Evolutionary conservation across 371 early-diverging fungal species (phyloP), one percentile per base, ranked within the genome.

Genomic region (Ordospora colligata): DNA sequence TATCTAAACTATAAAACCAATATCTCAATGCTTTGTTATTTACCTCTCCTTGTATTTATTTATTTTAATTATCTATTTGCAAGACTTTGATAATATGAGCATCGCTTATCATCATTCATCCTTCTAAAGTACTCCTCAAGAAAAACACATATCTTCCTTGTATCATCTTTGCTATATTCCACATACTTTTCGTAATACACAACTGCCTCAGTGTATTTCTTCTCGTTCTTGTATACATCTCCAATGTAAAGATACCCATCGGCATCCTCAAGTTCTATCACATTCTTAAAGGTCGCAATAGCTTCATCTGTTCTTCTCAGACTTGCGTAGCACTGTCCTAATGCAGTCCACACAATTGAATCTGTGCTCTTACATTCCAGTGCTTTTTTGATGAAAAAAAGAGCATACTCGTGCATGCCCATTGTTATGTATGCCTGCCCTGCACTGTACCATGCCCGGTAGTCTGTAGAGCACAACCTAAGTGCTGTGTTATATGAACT

Each of bases 361-460:
- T 71, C 80, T 43, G 64, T 58, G 52, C 72, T 76, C 79, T 89
- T 79, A 8, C 91, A 80, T 12, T 90, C 87, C 0, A 89, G 85
- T 2, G 93, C 90, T 32, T 89, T 86, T 78, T 89, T 87, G 81
- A 88, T 92, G 82, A 93, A 93, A 74, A 86, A 89, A n/a, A 90
- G 76, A 0, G 93, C 89, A 73, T 91, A 91, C 70, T 88, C 87
- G 19, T 88, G 87, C 84, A 92, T 87, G 42, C 87, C 88, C 32
- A 93, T 87, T 19, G 90, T 82, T 82, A 92, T 91, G 82, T 93
- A 93, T 0, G 91, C 89, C 73, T 92, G 90, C 12, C 93, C 95
- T 46, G 94, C 83, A 8, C 91, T 92, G 78, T 89, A 90, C 93
- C 93, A 94, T 0, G 93, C 92, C 32, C 93, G 86, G 81, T 90